Evolutionary conservation across 176 grass and related monocot genomes (phyloP).

Genomic region (Raddia guianensis): DNA sequence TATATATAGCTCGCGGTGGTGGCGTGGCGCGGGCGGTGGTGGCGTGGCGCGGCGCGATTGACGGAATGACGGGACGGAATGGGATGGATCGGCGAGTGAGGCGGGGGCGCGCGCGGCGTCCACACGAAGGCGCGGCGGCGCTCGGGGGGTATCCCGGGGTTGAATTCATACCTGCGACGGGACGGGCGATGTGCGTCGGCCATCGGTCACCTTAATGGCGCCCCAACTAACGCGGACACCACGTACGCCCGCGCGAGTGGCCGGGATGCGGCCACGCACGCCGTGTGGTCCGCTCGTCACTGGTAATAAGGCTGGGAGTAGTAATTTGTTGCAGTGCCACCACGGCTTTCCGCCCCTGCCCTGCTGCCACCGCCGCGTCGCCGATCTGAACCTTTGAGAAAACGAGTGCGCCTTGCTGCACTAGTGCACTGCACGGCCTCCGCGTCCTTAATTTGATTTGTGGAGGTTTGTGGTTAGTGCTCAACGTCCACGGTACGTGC

Average conservation of each 20-base stretch:
- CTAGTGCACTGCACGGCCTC: background rate
- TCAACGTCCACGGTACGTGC: background rate
- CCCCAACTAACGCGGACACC: constrained; percentile 2
- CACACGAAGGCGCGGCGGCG: background rate
- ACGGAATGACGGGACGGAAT: no score
- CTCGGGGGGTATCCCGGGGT: background rate
- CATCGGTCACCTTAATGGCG: constrained; percentile 22
- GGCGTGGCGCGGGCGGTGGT: background rate
- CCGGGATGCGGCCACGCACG: constrained; percentile 25
- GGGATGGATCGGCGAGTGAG: background rate
- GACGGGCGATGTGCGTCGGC: background rate
- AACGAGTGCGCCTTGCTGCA: background rate
- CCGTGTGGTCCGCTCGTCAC: no score
- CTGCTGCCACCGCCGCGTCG: background rate
- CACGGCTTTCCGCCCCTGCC: background rate
- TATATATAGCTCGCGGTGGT: constrained; percentile 39
- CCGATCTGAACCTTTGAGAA: background rate
- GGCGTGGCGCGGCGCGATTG: background rate
- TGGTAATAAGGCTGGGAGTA: no score
- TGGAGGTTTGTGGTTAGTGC: background rate
- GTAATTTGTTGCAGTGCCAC: no score
- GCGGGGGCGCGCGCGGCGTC: constrained; percentile 7
- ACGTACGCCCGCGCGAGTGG: constrained; percentile 8
- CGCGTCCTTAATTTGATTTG: background rate
- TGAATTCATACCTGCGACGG: background rate